Evolutionary conservation across 805 yeast genomes (phyloP), one percentile per base, ranked within the genome.

Genomic region (Citeromyces nyonsensis): DNA sequence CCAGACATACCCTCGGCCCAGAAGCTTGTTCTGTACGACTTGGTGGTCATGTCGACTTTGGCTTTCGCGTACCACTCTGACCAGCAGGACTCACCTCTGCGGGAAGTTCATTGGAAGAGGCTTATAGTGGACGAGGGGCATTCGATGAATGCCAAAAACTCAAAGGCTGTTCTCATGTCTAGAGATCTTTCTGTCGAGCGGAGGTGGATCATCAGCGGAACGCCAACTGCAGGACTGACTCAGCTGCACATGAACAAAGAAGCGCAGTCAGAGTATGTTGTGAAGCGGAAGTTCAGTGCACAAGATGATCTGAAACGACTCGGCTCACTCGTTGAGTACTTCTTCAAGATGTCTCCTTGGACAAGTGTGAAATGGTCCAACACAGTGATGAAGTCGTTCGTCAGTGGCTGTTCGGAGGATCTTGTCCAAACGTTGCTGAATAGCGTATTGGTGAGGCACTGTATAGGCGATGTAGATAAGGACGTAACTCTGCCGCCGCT

Each of bases 51-150:
- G 29, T 56, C 80, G 0, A 49, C 54, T 10, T 57, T 68, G 0
- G 51, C 61, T 5, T 62, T 73, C 41, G 52, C 71, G 0, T 48
- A 46, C 18, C 68, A 67, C 33, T 40, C 56, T 6, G 55, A 52
- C 26, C 37, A 40, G 2, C 24, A 42, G 3, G 49, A 52, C 4
- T 58, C 59, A 3, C 51, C 62, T 2, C 43, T 77, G 8, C 45
- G 51, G 25, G 42, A 47, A 9, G 48, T 75, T 1, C 69, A 63
- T 40, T 77, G 85, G 84, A 77, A 77, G 44, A 44, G 85, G 14
- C 51, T 77, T 22, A 73, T 78, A 11, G 69, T 78, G n/a, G 86
- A 77, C 47, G 86, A 77, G 47, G 85, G 85, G 0, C 85, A 77
- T 46, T 62, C 73, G 18, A 62, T 76, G 66, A 62, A 59, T 36